Evolutionary conservation across 2,329 filamentous ascomycete species (phyloP).

Genomic region (Blastomyces emzantsi): DNA sequence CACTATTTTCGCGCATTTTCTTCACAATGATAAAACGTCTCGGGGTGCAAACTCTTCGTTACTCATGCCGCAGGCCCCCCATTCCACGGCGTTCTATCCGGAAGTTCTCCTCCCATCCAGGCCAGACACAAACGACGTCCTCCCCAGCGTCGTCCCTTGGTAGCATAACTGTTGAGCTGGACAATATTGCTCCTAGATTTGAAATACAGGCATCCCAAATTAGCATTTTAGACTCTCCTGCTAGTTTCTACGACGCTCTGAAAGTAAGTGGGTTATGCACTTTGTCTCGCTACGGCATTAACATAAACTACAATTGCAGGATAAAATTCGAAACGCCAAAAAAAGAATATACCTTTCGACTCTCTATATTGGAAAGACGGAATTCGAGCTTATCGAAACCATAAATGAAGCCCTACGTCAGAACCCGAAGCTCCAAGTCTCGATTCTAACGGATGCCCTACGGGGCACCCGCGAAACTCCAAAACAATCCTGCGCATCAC

Average conservation of each 20-base stretch:
- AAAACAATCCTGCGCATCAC: conserved; percentile 73
- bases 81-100: conserved; percentile 28
- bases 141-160: conserved; percentile 42
- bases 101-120: conserved; percentile 31
- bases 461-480: conserved; percentile 88
- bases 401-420: conserved; percentile 63
- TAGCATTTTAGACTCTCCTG: conserved; percentile 65
- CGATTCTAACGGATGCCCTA: conserved; percentile 83
- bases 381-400: conserved; percentile 76
- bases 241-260: conserved; percentile 84
- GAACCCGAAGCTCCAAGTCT: conserved; percentile 70
- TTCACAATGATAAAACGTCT: conserved; percentile 33
- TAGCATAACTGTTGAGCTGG: conserved; percentile 62
- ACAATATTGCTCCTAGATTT: conserved; percentile 84
- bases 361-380: conserved; percentile 88
- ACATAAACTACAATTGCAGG: conserved; percentile 35
- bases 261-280: conserved; percentile 51
- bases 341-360: conserved; percentile 86
- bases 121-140: conserved; percentile 18
- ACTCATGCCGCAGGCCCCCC: conserved; percentile 25
- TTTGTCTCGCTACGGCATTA: background rate
- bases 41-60: conserved; percentile 32
- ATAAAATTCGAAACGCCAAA: conserved; percentile 72
- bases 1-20: background rate
- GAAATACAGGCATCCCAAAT: conserved; percentile 75